A percentile compares a stretch with the other conserved stretches of the same genome.
Conservation (phyloP, 192 early-diverging fungal species). For the Coemansia furcata region DNA sequence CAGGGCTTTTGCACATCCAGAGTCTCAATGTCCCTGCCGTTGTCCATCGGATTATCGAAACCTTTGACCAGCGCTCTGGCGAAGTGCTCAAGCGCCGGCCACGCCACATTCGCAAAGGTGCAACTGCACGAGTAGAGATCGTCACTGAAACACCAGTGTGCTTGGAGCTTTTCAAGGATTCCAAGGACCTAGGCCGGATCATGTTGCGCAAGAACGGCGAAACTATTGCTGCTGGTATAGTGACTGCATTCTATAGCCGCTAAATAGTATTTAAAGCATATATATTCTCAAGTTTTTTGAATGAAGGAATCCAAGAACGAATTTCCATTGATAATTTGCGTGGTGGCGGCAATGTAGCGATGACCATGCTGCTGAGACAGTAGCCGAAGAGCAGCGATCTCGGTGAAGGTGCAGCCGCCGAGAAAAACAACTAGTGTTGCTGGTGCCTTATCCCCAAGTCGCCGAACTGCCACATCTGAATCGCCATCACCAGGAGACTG, state of each 20-base stretch:
- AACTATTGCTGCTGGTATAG: slow-evolving; percentile 88
- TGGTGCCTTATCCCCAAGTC: slow-evolving; percentile 56
- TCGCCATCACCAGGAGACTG: slow-evolving; percentile 61
- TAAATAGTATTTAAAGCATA: slow-evolving; percentile 19
- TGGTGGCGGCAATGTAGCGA: slow-evolving; percentile 85
- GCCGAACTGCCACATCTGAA: slow-evolving; percentile 37
- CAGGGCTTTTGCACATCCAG: slow-evolving; percentile 82
- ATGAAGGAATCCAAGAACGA: slow-evolving; percentile 63
- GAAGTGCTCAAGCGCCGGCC: slow-evolving; percentile 86
- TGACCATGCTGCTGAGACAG: slow-evolving; percentile 77
- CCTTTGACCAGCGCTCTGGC: slow-evolving; percentile 78
- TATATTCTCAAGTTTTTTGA: slow-evolving; percentile 16
- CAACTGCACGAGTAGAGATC: slow-evolving; percentile 84
- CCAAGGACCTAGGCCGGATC: slow-evolving; percentile 85
- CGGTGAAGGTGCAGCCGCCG: slow-evolving; percentile 93
- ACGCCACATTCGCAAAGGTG: slow-evolving; percentile 55
- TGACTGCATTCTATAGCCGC: slow-evolving; percentile 42
- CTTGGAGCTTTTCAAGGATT: slow-evolving; percentile 79
- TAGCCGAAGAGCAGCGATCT: slow-evolving; percentile 88
- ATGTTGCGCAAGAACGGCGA: slow-evolving; percentile 82
- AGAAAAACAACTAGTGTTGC: slow-evolving; percentile 90
- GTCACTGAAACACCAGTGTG: slow-evolving; percentile 72
- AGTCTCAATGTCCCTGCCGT: slow-evolving; percentile 77
- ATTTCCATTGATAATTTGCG: slow-evolving; percentile 86
- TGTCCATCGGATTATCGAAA: slow-evolving; percentile 72